These are phyloP conservation scores for Phytopythium boreale DNA, from an alignment of 352 stramenopile species.

Conservation along the genomic window DNA sequence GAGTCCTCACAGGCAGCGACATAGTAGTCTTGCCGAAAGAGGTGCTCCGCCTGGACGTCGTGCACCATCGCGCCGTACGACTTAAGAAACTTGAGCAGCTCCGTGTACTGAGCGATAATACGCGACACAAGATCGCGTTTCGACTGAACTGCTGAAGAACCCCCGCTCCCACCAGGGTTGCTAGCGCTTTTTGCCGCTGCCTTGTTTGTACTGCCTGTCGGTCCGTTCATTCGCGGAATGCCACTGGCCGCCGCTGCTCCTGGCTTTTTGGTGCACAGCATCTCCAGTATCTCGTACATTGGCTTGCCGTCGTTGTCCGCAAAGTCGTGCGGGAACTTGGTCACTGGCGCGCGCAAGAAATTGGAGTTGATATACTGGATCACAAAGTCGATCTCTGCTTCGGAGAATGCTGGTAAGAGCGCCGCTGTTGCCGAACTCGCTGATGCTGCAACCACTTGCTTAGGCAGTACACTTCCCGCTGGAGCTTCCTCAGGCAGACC, in stretches of 20 bases:
- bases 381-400: constrained; percentile 58
- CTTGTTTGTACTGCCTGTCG: constrained; percentile 13
- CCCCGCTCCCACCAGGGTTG: too few species aligned
- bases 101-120: constrained; percentile 70
- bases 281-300: constrained; percentile 89
- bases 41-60: constrained; percentile 75
- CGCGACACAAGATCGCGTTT: constrained; percentile 63
- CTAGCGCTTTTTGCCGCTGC: neutral
- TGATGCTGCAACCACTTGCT: neutral
- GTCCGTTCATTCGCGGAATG: constrained; percentile 5
- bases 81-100: constrained; percentile 91
- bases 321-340: constrained; percentile 77
- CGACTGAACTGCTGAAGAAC: constrained; percentile 4
- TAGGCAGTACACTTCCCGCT: neutral
- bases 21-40: constrained; percentile 81
- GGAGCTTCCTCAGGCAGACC: constrained; percentile 14
- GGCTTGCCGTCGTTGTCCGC: constrained; percentile 70
- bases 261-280: constrained; percentile 87
- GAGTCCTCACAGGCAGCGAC: constrained; percentile 72
- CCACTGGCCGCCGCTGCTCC: constrained; percentile 11
- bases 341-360: constrained; percentile 64
- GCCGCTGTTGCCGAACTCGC: neutral
- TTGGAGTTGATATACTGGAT: constrained; percentile 87
- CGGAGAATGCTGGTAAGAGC: constrained; percentile 16
- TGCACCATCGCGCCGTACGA: constrained; percentile 90